Base-by-base conservation (phyloP, 495 filamentous ascomycete species). In the Margaritispora aquatica region DNA sequence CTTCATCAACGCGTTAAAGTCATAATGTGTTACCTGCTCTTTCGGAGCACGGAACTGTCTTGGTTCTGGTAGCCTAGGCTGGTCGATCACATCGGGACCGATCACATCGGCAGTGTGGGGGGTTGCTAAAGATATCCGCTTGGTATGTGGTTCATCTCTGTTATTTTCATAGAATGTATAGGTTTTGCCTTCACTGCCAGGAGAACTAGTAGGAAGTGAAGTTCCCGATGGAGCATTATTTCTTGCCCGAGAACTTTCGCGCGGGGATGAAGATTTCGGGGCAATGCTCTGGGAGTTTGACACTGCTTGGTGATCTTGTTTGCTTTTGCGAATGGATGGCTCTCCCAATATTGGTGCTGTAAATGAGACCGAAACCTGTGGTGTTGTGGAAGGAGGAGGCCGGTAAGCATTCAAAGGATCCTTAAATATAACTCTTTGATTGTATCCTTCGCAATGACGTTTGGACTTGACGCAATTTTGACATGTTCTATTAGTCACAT, bases 381-480 rank as follows among this genome's bases (percentile, higher is more conserved):
- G 27, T 22, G 62, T 8, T 24, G 51, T 22, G 21, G 66, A 24
- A 47, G 60, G 17, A 59, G 59, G 31, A 57, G 67, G 55, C 60
- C 61, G 53, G 54, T 63, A 62, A 11, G 48, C 11, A 51, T 56
- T 67, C 2, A 92, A 75, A 9, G 92, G 90, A 58, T 93, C 84
- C 71, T 96, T 97, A 80, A 98, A 97, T 41, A 96, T 78, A 31
- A 98, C 86, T 48, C 90, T 83, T 68, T 91, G 92, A 63, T 87
- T 95, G 75, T 98, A 98, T 36, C 94, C 94, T 73, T 97, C 92
- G 70, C 94, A 98, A 41, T 86, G 78, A 11, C 94, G 84, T 70
- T 94, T 96, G 11, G 93, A 96, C 68, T 96, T 97, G 71, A 92
- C 84, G 74, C 94, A 98, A 69, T 97, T 91, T 60, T 80, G 83